A percentile compares a stretch with the other conserved stretches of the same genome.
These are phyloP conservation scores for Euphorbia lathyris DNA, from an alignment of 345 rosid species.

Conservation along the genomic window DNA sequence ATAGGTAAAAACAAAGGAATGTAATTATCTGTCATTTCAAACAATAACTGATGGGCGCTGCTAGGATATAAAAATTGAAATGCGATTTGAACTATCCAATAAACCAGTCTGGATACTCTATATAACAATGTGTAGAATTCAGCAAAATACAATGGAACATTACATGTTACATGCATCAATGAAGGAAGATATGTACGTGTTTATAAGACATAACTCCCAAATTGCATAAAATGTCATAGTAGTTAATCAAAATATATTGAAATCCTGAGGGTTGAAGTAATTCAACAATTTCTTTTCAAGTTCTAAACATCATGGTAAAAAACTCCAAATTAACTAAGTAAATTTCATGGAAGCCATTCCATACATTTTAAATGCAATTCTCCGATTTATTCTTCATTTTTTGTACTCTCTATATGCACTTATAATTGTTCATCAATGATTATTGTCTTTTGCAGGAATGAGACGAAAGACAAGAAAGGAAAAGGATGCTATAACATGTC, in stretches of 20 bases:
- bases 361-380: background rate
- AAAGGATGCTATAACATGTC: background rate
- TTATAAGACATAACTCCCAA: background rate
- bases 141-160: background rate
- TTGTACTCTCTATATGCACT: background rate
- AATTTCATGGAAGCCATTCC: background rate
- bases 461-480: background rate
- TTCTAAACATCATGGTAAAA: background rate
- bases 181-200: background rate
- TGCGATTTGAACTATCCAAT: background rate
- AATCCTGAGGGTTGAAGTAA: background rate
- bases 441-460: background rate
- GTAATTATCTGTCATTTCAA: background rate
- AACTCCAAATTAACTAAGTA: background rate
- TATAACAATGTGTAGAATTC: background rate
- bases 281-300: background rate
- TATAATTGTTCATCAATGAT: too few species aligned
- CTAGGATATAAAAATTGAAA: slow-evolving; percentile 9
- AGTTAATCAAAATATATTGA: background rate
- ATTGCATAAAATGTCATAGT: background rate
- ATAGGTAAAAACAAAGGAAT: background rate
- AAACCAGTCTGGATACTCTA: background rate
- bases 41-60: background rate
- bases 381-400: background rate
- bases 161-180: background rate